Evolutionary conservation across 2,329 filamentous ascomycete species (phyloP).

Genomic region (Fusarium armeniacum): DNA sequence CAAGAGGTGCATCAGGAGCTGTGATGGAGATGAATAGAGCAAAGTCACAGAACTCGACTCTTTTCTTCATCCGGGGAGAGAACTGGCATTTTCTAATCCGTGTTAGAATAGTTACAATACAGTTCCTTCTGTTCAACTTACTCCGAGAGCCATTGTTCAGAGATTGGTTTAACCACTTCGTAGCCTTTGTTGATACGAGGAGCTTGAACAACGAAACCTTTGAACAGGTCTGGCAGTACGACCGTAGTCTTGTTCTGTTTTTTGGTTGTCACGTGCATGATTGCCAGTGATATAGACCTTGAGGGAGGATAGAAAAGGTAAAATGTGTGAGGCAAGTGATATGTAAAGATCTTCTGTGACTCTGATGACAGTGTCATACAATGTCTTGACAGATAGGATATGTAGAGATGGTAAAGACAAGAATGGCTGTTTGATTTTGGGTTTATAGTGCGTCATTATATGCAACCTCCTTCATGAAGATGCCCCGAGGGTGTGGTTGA

Average conservation of each 20-base stretch:
- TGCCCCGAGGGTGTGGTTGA: conserved; percentile 1
- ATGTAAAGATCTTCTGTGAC: neutral
- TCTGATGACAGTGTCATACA: neutral
- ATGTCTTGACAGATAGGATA: neutral
- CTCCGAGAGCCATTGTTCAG: conserved; percentile 28
- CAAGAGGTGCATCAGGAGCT: conserved; percentile 18
- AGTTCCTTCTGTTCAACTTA: neutral
- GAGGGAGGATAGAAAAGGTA: neutral
- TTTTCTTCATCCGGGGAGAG: conserved; percentile 18
- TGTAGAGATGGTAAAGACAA: neutral
- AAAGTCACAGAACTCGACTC: conserved; percentile 30
- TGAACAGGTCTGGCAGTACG: conserved; percentile 15
- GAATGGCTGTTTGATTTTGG: neutral
- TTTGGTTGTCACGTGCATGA: conserved; percentile 5
- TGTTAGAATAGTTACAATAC: fast-evolving
- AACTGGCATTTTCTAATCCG: conserved; percentile 8
- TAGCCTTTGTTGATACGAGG: conserved; percentile 19
- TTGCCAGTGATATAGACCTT: neutral
- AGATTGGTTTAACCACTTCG: conserved; percentile 18
- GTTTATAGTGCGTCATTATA: conserved; percentile 4
- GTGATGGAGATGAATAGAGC: conserved; percentile 23
- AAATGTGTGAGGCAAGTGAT: neutral
- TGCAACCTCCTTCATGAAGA: neutral
- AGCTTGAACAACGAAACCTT: conserved; percentile 11
- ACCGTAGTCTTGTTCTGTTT: conserved; percentile 11